Conservation (phyloP, 2,329 filamentous ascomycete species). For the Colletotrichum sp. region DNA sequence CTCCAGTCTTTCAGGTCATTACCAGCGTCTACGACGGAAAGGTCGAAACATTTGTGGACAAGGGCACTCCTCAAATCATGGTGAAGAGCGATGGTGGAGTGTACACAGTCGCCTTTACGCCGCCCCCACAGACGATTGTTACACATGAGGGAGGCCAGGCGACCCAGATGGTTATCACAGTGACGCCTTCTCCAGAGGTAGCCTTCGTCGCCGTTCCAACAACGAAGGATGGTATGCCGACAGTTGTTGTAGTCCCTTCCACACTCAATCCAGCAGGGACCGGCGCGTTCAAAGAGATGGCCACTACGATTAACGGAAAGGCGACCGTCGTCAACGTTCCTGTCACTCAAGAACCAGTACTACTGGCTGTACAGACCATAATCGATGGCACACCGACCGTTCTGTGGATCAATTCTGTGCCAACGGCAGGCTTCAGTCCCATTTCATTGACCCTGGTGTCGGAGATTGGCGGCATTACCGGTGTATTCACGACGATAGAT, state of each 20-base stretch:
- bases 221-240: background rate
- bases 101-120: background rate
- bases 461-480: conserved; percentile 27
- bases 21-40: conserved; percentile 25
- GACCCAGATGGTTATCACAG: conserved; percentile 7
- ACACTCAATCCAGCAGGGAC: background rate
- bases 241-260: background rate
- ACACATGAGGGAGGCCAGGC: background rate
- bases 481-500: conserved; percentile 26
- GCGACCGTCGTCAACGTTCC: background rate
- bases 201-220: conserved; percentile 3
- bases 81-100: conserved; percentile 15
- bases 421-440: conserved; percentile 25
- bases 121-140: background rate
- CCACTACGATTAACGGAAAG: background rate
- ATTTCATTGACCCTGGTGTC: conserved; percentile 28
- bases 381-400: conserved; percentile 20
- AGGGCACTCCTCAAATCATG: conserved; percentile 7
- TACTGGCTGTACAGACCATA: conserved; percentile 7
- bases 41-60: conserved; percentile 19
- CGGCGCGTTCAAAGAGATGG: background rate
- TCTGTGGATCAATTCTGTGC: conserved; percentile 23
- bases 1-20: conserved; percentile 25
- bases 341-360: background rate
- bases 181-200: conserved; percentile 8